Base-by-base conservation (phyloP, 176 grass and related monocot genomes). In the Phyllostachys edulis region DNA sequence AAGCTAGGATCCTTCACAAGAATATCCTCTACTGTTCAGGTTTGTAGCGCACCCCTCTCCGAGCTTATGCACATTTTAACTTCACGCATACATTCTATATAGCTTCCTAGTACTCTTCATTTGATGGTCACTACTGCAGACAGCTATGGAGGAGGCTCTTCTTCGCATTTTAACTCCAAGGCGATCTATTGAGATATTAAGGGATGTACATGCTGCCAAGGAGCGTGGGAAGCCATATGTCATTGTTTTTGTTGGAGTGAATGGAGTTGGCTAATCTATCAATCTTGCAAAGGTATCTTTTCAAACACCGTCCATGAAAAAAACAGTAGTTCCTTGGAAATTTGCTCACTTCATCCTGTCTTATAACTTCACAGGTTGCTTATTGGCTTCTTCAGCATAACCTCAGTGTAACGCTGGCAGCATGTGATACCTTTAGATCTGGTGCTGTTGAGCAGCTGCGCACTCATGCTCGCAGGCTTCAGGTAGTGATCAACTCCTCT, bases 321-420 rank as follows among this genome's bases (percentile, higher is more conserved):
- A 82, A 84, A 47, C 1, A 70, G 0, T 36, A 64, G 10, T 68
- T 51, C 4, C 1, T 11, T 56, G 39, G 4, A 50, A 66, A 36
- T 40, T 78, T 15, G 18, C 73, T 83, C 37, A 86, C 24, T 13
- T 29, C 61, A 15, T 9, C 24, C 47, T 24, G 16, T 59, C 42
- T 72, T 49, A 0, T 23, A 86, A 82, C 44, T 86, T 54, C 18
- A 60, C 87, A 98, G 93, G 93, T 98, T 71, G 93, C 96, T 32
- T 98, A 98, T 80, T 98, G 96, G 96, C 91, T 95, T 83, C 78
- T 88, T 70, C 96, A 98, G 86, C 96, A 98, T 87, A 82, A 98
- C 80, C 80, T 95, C 56, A 95, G 87, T 89, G 96, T 94, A 67
- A 98, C 88, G 70, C 80, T 98, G 51, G 96, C 93, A 81, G 91